Percentiles rank a stretch among this genome's conserved stretches.
These are phyloP conservation scores for Candida maltosa DNA, from an alignment of 805 yeast genomes.

Conservation along the genomic window DNA sequence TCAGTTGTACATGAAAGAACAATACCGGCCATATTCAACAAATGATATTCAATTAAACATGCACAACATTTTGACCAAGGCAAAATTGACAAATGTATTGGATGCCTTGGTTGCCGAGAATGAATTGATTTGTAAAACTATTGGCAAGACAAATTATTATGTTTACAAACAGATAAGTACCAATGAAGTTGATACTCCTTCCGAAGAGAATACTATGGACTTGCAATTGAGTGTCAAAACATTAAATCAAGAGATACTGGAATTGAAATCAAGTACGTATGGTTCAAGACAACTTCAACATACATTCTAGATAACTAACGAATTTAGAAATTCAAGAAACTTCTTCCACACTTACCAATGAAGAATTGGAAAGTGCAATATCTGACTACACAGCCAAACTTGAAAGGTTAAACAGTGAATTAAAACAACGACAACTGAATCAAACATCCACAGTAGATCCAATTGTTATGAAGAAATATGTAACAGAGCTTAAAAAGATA, in stretches of 20 bases:
- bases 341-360: conserved; percentile 5
- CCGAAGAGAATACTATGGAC: no score
- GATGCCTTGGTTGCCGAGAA: conserved; percentile 30
- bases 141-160: conserved; percentile 44
- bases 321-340: conserved; percentile 1
- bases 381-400: no score
- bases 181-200: conserved; percentile 1
- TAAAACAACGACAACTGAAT: conserved; percentile 1
- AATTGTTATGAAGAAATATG: background rate
- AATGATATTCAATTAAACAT: conserved; percentile 45
- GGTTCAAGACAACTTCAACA: background rate
- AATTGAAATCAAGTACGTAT: conserved; percentile 1
- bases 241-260: background rate
- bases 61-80: conserved; percentile 36
- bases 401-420: background rate
- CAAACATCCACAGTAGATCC: background rate
- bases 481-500: conserved; percentile 3
- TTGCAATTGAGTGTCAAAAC: no score
- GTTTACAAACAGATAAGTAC: conserved; percentile 34
- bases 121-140: conserved; percentile 33
- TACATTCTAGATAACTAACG: conserved; percentile 1
- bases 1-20: conserved; percentile 35
- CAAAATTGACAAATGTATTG: conserved; percentile 29
- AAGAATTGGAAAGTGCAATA: background rate
- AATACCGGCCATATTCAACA: conserved; percentile 47